Evolutionary conservation across 2,329 filamentous ascomycete genomes (phyloP).

Genomic region (Proliferodiscus dingleyae): DNA sequence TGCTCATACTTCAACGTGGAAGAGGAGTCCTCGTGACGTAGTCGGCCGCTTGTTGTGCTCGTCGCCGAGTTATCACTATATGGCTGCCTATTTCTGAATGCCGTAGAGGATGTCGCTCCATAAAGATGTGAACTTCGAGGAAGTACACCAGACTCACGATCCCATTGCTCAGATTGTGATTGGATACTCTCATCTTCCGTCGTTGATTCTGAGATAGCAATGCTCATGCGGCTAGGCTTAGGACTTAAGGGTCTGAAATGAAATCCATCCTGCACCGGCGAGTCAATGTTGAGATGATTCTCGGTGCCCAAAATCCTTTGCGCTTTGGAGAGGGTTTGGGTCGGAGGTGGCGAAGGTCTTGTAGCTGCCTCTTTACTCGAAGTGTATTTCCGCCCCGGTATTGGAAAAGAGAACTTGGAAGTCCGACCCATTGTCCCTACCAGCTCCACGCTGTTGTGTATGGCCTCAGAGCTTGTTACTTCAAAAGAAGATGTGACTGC

Average conservation of each 20-base stretch:
- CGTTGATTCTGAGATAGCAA: slow-evolving; percentile 34
- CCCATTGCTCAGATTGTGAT: slow-evolving; percentile 20
- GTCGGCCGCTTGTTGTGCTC: slow-evolving; percentile 31
- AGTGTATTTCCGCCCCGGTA: slow-evolving; percentile 29
- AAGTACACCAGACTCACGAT: slow-evolving; percentile 23
- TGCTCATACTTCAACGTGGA: slow-evolving; percentile 40
- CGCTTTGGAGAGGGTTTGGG: slow-evolving; percentile 27
- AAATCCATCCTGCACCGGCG: slow-evolving; percentile 23
- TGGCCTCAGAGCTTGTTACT: neutral
- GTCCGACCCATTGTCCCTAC: slow-evolving; percentile 29
- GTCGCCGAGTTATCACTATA: slow-evolving; percentile 32
- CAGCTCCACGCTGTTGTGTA: neutral
- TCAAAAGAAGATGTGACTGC: slow-evolving; percentile 3
- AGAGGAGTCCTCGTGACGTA: slow-evolving; percentile 37
- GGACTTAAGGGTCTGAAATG: slow-evolving; percentile 24
- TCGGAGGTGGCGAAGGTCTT: slow-evolving; percentile 1
- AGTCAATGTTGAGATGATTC: slow-evolving; percentile 44
- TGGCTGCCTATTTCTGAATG: slow-evolving; percentile 34
- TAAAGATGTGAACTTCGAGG: slow-evolving; percentile 30
- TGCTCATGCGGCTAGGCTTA: slow-evolving; percentile 37
- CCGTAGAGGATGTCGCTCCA: slow-evolving; percentile 41
- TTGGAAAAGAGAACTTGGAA: slow-evolving; percentile 34
- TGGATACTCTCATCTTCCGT: slow-evolving; percentile 22
- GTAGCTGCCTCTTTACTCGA: slow-evolving; percentile 10
- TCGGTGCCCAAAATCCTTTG: slow-evolving; percentile 29